Percentiles rank a stretch among this genome's conserved stretches.
phyloP scores from a whole-genome alignment of 1,284 basidiomycete genomes.

The Apiotrichum mycotoxinovorans region DNA sequence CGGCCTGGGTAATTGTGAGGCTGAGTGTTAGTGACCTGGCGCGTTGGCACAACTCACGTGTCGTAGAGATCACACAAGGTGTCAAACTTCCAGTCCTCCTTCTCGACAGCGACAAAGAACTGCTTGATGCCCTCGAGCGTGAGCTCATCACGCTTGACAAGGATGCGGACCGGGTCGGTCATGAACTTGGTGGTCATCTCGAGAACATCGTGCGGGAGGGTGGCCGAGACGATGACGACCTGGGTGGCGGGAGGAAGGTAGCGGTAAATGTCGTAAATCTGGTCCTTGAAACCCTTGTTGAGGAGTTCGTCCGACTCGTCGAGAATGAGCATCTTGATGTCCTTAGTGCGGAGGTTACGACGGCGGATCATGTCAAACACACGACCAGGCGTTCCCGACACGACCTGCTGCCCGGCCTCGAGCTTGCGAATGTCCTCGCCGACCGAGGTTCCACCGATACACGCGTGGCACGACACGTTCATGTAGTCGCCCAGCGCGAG shows the following conservation, averaged over 20 bases:
- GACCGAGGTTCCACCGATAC: slow-evolving; percentile 95
- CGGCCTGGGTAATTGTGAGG: slow-evolving; percentile 97
- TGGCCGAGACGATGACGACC: slow-evolving; percentile 93
- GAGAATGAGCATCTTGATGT: slow-evolving; percentile 99
- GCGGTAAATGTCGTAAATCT: slow-evolving; percentile 99
- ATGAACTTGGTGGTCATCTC: slow-evolving; percentile 99
- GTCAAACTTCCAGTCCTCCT: slow-evolving; percentile 99
- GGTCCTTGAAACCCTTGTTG: slow-evolving; percentile 99
- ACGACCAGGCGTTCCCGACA: slow-evolving; percentile 94
- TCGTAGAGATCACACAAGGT: slow-evolving; percentile 98
- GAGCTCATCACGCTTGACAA: slow-evolving; percentile 99
- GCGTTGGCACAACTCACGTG: slow-evolving; percentile 62
- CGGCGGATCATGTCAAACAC: slow-evolving; percentile 99
- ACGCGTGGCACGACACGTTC: slow-evolving; percentile 99
- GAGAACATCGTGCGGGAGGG: slow-evolving; percentile 92
- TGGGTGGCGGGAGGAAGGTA: slow-evolving; percentile 98
- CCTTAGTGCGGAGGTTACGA: slow-evolving; percentile 86
- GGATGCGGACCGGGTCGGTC: slow-evolving; percentile 92
- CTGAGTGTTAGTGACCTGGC: slow-evolving; percentile 24
- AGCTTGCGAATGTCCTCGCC: slow-evolving; percentile 98
- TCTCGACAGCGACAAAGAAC: slow-evolving; percentile 99
- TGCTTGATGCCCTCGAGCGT: slow-evolving; percentile 99
- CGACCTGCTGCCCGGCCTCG: slow-evolving; percentile 96
- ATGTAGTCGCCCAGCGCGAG: slow-evolving; percentile 97
- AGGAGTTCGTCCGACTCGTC: slow-evolving; percentile 97